Evolutionary conservation across 495 filamentous ascomycete genomes (phyloP).

Genomic region (Usnea hakonensis): DNA sequence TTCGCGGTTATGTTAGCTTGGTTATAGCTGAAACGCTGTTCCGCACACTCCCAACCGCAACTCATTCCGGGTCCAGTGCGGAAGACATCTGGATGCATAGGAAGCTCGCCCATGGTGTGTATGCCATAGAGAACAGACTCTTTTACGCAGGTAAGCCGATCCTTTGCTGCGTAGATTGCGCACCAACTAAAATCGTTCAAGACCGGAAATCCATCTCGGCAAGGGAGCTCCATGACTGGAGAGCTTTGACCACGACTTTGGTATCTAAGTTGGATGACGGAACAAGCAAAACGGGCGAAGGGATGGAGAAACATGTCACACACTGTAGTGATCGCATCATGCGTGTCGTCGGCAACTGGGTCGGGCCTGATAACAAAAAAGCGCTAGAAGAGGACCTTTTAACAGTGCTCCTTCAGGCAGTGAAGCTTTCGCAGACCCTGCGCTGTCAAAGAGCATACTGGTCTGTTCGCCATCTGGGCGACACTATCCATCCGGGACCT

Average conservation of each 20-base stretch:
- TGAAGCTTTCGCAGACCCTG: constrained; percentile 20
- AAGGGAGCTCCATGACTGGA: constrained; percentile 24
- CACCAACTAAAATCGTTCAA: not conserved
- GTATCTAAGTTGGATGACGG: constrained; percentile 15
- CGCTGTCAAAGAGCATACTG: constrained; percentile 24
- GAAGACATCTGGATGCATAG: constrained; percentile 18
- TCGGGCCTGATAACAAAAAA: not conserved
- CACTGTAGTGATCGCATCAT: constrained; percentile 9
- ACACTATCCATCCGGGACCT: not conserved
- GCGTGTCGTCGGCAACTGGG: constrained; percentile 9
- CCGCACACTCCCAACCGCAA: constrained; percentile 8
- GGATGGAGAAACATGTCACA: not conserved
- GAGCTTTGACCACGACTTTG: constrained; percentile 22
- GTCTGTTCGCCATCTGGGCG: constrained; percentile 16
- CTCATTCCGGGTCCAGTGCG: not conserved
- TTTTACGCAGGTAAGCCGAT: constrained; percentile 8
- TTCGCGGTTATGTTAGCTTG: constrained; percentile 21
- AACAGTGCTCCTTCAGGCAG: constrained; percentile 16
- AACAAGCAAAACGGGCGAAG: constrained; percentile 4
- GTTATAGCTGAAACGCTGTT: constrained; percentile 17
- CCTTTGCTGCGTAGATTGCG: not conserved
- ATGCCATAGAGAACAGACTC: constrained; percentile 11
- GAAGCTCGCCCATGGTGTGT: constrained; percentile 9
- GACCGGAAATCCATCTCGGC: constrained; percentile 14
- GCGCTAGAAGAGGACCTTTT: constrained; percentile 13